Base-by-base conservation (phyloP, 2,329 filamentous ascomycete genomes). In the Fusarium sp. region DNA sequence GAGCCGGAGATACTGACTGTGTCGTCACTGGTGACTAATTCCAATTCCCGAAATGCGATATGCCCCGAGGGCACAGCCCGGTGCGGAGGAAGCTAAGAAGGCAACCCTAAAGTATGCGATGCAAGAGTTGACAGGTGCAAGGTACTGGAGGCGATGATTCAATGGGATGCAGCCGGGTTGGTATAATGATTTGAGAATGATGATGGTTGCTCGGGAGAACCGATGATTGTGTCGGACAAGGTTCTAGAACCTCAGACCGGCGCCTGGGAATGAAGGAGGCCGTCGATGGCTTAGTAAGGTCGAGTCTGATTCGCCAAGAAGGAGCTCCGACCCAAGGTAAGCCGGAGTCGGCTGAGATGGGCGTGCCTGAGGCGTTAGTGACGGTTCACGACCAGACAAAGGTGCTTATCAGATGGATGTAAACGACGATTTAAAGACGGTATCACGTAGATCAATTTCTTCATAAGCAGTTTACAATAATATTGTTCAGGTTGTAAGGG, bases 11-110 rank as follows among this genome's bases (percentile, higher is more conserved):
- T 67, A 49, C 51, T 67, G 42, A 40, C 65, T 46, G 64, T 60
- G 65, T 64, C 65, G 65, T 68, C 59, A 67, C 64, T 58, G 59
- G 60, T 64, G 63, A 55, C 63, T 66, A 63, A 62, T 65, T 65
- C 42, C 20, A n/a, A 10, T 46, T 46, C 42, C 42, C 18, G 33
- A 65, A 54, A 27, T 51, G 33, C 18, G 40, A 61, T 33, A 50
- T 50, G 49, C 58, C 50, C 49, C 46, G 27, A 53, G 18, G 44
- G 27, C 40, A 42, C 38, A 61, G 53, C 8, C 44, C 25, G 34
- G 46, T 23, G 51, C 27, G 27, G 56, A 36, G 38, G 42, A 27
- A 33, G 29, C 29, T 44, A 38, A 44, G 34, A 36, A 36, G 18
- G 13, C 18, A 14, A 51, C 34, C 33, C 18, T 40, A 4, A 20